These are phyloP conservation scores for Salix koriyanagi DNA, from an alignment of 345 rosid genomes.

Conservation along the genomic window DNA sequence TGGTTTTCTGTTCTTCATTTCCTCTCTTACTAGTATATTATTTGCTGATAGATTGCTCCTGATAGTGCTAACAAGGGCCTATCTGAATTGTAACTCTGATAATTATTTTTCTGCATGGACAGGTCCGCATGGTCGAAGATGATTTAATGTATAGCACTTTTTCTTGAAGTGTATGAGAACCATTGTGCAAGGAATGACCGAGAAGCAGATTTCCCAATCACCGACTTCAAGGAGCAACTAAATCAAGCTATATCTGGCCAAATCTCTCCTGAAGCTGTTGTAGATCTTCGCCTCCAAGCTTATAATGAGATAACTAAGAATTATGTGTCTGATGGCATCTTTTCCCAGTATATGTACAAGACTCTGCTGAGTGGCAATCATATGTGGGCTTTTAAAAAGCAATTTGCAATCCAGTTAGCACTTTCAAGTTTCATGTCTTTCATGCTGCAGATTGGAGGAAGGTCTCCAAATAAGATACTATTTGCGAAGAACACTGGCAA, in stretches of 20 bases:
- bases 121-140: constrained; percentile 99
- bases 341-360: constrained; percentile 97
- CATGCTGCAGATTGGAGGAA: constrained; percentile 95
- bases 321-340: constrained; percentile 67
- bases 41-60: neutral
- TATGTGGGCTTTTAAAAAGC: constrained; percentile 98
- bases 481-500: constrained; percentile 98
- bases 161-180: constrained; percentile 97
- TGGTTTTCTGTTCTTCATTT: neutral
- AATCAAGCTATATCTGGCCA: constrained; percentile 94
- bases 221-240: constrained; percentile 85
- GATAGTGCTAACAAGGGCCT: neutral
- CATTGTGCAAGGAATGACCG: constrained; percentile 89
- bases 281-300: constrained; percentile 94
- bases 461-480: constrained; percentile 93
- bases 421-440: constrained; percentile 97
- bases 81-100: neutral
- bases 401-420: constrained; percentile 92
- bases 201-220: constrained; percentile 88
- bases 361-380: constrained; percentile 79
- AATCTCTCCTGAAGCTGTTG: constrained; percentile 74
- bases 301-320: constrained; percentile 75
- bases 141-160: constrained; percentile 92
- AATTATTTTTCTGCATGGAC: constrained; percentile 8
- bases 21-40: neutral